Evolutionary conservation across 148 eudicot genomes (phyloP).

Genomic region (Amaranthus cruentus): DNA sequence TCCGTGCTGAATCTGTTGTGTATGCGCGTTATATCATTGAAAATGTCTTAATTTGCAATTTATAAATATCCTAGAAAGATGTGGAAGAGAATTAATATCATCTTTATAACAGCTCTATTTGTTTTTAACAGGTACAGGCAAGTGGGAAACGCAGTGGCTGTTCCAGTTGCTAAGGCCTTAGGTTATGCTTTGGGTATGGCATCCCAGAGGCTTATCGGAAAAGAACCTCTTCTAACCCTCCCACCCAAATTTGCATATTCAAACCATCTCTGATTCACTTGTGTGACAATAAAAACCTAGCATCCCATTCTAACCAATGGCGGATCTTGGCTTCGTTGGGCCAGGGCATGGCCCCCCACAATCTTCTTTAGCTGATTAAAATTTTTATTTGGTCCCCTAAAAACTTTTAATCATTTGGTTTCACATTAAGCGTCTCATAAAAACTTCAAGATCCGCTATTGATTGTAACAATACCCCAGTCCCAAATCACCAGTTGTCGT

Average conservation of each 20-base stretch:
- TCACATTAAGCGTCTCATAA: no score
- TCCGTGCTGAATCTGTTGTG: background rate
- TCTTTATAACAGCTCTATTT: background rate
- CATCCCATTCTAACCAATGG: background rate
- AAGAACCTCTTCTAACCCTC: constrained; percentile 57
- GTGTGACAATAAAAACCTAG: background rate
- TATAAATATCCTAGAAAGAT: background rate
- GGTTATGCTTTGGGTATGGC: constrained; percentile 93
- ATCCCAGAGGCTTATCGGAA: constrained; percentile 42
- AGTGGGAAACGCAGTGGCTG: constrained; percentile 89
- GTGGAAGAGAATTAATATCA: background rate
- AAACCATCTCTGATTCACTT: constrained; percentile 12
- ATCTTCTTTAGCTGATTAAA: no score
- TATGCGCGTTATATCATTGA: background rate
- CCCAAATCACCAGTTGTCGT: no score
- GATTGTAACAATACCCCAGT: no score
- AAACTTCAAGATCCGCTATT: no score
- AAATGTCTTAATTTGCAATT: no score
- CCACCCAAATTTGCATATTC: constrained; percentile 73
- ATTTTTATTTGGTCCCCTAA: no score
- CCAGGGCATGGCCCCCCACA: no score
- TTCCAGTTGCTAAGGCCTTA: constrained; percentile 74
- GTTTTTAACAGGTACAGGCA: constrained; percentile 68
- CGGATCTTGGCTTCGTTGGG: no score
- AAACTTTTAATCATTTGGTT: no score